A percentile compares a stretch with the other conserved stretches of the same genome.
phyloP scores from a whole-genome alignment of 2,329 filamentous ascomycete species.

The Ascomycota sp. region DNA sequence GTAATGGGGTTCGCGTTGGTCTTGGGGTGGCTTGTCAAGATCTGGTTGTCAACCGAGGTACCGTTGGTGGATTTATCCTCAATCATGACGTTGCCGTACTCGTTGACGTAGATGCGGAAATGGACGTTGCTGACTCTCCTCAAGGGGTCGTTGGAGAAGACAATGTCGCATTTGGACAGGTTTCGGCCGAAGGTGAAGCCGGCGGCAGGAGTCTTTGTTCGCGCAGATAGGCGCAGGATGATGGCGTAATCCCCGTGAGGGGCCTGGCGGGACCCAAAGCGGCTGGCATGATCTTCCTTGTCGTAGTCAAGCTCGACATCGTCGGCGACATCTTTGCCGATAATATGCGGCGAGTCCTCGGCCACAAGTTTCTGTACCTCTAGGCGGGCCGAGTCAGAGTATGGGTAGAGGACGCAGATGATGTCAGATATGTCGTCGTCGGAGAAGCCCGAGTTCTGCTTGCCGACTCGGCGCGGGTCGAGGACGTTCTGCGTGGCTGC shows the following conservation, averaged over 20 bases:
- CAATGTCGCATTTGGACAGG: slow-evolving; percentile 46
- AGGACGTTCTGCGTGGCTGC: slow-evolving; percentile 25
- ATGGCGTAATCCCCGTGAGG: slow-evolving; percentile 44
- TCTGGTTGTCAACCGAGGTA: slow-evolving; percentile 58
- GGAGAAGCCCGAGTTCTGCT: slow-evolving; percentile 64
- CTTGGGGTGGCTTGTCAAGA: slow-evolving; percentile 31
- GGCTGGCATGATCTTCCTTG: slow-evolving; percentile 26
- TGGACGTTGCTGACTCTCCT: slow-evolving; percentile 83
- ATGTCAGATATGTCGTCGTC: slow-evolving; percentile 75
- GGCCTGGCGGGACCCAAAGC: slow-evolving; percentile 22
- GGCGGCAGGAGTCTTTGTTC: slow-evolving; percentile 41
- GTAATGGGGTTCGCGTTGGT: slow-evolving; percentile 11
- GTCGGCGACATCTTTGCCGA: slow-evolving; percentile 26
- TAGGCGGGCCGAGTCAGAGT: slow-evolving; percentile 47
- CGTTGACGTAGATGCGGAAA: slow-evolving; percentile 81
- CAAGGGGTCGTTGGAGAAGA: slow-evolving; percentile 42
- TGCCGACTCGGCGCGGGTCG: slow-evolving; percentile 60
- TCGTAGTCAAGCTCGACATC: slow-evolving; percentile 30
- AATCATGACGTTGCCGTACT: slow-evolving; percentile 73
- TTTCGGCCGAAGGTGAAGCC: slow-evolving; percentile 86
- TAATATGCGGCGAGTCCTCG: slow-evolving; percentile 26
- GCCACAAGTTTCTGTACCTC: slow-evolving; percentile 39
- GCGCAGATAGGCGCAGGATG: slow-evolving; percentile 59
- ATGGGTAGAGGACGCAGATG: slow-evolving; percentile 70
- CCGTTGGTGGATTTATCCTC: slow-evolving; percentile 94